These are phyloP conservation scores for Chamaecyparis obtusa DNA, from an alignment of 75 land plant genomes.

Conservation along the genomic window DNA sequence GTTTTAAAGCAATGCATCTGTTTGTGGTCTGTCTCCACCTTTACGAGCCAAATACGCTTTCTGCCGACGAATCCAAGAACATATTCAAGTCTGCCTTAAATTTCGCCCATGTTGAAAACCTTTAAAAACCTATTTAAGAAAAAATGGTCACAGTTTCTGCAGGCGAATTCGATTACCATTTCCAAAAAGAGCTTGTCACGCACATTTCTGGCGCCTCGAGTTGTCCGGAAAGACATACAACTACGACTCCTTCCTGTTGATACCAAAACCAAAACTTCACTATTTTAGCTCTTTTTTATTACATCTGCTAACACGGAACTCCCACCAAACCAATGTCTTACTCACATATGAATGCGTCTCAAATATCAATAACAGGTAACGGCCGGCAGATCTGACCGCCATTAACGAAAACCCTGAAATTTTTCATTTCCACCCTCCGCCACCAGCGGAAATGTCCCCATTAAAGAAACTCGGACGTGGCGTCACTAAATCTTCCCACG, in stretches of 20 bases:
- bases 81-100: not conserved
- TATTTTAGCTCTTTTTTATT: not conserved
- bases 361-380: not conserved
- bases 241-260: not conserved
- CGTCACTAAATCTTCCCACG: too few relatives aligned
- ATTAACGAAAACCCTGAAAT: not conserved
- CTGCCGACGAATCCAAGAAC: not conserved
- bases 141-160: not conserved
- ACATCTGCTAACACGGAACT: too few relatives aligned
- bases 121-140: not conserved
- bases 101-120: not conserved
- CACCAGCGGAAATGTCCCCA: too few relatives aligned
- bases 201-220: not conserved
- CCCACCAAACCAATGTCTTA: not conserved
- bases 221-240: not conserved
- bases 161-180: not conserved
- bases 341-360: not conserved
- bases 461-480: too few relatives aligned
- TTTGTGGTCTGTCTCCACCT: not conserved
- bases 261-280: not conserved
- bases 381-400: not conserved
- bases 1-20: not conserved
- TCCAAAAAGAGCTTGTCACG: not conserved
- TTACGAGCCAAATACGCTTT: not conserved
- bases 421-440: not conserved